Evolutionary conservation across 805 yeast genomes (phyloP), one percentile per base, ranked within the genome.

Genomic region (Wickerhamiella azymoides): DNA sequence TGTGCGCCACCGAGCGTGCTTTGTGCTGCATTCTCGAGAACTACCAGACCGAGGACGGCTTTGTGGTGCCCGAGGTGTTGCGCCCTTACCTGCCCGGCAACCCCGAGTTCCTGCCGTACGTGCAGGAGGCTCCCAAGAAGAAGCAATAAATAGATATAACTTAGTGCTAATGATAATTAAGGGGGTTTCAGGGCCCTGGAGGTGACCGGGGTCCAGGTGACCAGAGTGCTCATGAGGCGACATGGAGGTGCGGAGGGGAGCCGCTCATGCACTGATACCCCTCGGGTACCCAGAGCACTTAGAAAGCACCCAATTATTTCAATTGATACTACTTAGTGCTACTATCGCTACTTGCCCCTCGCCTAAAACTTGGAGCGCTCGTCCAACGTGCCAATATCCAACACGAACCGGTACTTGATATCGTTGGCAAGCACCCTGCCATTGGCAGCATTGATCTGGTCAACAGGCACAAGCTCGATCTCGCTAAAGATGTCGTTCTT

Each of bases 1-100:
- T 92, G 60, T 81, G 94, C 66, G 98, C 98, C 47, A 92, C 98
- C 50, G 93, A 92, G 75, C 84, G 98, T 71, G 95, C 98, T 14
- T 71, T 92, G 61, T 92, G 98, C 72, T 92, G 98, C 74, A 73
- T 92, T 54, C 73, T 92, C 63, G 98, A 92, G 71, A 92, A 92
- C 73, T 92, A 92, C 71, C 98, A 92, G 73, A 92, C 89, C 49
- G 96, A 84, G 62, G 96, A 86, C 51, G 97, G 98, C 61, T 72
- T 89, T 59, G 77, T 77, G 47, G 76, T 92, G 52, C 98, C 98
- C 51, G 94, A 88, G 69, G 97, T 88, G 36, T 76, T 92, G 65
- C 82, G 96, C 73, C 84, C 77, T 66, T 92, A 81, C 73, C 84
- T 92, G 60, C 98, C 98, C 48, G 98, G 98, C 55, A 94, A 86